Conservation (phyloP, 2,329 filamentous ascomycete genomes). For the Xylariaceae sp. region DNA sequence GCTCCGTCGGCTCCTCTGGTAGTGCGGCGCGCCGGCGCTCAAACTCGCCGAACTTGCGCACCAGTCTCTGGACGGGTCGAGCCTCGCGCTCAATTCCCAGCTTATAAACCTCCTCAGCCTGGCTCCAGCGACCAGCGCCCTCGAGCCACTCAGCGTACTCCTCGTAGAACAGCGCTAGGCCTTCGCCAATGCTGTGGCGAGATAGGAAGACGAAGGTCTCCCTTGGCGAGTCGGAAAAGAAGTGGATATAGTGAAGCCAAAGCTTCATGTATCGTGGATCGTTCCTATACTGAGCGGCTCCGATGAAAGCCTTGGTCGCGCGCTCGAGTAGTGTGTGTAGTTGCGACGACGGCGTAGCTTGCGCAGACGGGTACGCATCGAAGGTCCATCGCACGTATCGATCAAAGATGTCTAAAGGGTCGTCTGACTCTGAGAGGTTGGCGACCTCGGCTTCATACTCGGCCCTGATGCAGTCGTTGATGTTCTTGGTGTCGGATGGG, state of each 20-base stretch:
- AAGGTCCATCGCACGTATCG: conserved; percentile 97
- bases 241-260: conserved; percentile 89
- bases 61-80: conserved; percentile 70
- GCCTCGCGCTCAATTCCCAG: conserved; percentile 87
- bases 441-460: conserved; percentile 83
- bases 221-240: conserved; percentile 89
- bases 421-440: conserved; percentile 79
- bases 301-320: conserved; percentile 84
- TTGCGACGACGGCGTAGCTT: conserved; percentile 88
- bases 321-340: conserved; percentile 85
- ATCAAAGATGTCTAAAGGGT: conserved; percentile 92
- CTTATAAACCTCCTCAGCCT: conserved; percentile 91
- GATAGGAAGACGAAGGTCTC: conserved; percentile 91
- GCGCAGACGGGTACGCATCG: conserved; percentile 89
- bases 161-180: conserved; percentile 89
- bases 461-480: conserved; percentile 74
- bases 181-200: conserved; percentile 81
- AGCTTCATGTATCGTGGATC: conserved; percentile 89
- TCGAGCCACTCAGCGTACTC: conserved; percentile 95
- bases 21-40: conserved; percentile 69
- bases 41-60: conserved; percentile 91
- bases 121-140: conserved; percentile 73
- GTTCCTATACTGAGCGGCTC: conserved; percentile 85
- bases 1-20: conserved; percentile 54
- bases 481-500: conserved; percentile 67